These are phyloP conservation scores for Skeletonema grethae DNA, from an alignment of 108 stramenopile species.

Conservation along the genomic window DNA sequence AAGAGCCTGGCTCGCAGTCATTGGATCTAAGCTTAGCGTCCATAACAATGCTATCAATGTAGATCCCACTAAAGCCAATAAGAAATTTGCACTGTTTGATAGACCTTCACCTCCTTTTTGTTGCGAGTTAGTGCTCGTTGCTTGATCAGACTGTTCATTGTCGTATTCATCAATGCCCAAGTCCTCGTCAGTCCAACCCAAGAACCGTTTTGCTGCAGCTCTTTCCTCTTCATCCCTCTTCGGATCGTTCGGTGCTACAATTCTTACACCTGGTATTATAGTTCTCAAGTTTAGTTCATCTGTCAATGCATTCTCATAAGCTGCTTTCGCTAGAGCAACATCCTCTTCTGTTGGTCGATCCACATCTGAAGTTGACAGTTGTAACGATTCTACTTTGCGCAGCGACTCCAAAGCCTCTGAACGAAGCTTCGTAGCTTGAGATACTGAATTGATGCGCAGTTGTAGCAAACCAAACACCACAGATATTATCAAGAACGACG, in stretches of 20 bases:
- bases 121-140: not conserved
- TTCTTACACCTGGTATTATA: constrained; percentile 66
- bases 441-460: constrained; percentile 57
- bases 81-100: constrained; percentile 15
- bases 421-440: constrained; percentile 55
- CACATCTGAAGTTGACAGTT: constrained; percentile 40
- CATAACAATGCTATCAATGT: constrained; percentile 30
- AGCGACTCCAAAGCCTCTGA: constrained; percentile 49
- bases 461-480: constrained; percentile 56
- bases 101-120: constrained; percentile 6
- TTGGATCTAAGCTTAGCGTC: constrained; percentile 42
- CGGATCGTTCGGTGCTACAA: constrained; percentile 65
- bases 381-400: constrained; percentile 53
- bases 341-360: constrained; percentile 23
- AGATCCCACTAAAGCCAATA: constrained; percentile 33
- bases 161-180: constrained; percentile 26
- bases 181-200: constrained; percentile 32
- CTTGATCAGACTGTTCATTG: not conserved
- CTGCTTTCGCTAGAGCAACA: constrained; percentile 28
- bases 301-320: constrained; percentile 58
- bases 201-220: constrained; percentile 52
- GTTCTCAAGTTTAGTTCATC: constrained; percentile 62
- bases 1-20: constrained; percentile 9
- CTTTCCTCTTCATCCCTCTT: constrained; percentile 45
- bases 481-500: constrained; percentile 60